phyloP scores from a whole-genome alignment of 345 rosid genomes.

The Laguncularia racemosa region DNA sequence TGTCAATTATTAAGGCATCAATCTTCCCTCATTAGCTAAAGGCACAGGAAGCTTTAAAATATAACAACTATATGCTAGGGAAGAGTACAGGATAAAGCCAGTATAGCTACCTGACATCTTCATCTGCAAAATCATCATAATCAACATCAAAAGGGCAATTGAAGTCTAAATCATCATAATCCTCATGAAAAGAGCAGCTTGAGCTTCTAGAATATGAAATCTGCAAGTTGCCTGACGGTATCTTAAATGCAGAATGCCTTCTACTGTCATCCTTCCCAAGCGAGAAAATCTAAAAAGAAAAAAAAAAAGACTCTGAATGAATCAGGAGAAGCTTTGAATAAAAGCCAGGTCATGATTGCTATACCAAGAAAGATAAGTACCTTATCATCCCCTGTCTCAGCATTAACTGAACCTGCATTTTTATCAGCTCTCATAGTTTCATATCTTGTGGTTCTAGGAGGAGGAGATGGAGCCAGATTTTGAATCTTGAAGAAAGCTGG shows the following conservation, averaged over 20 bases:
- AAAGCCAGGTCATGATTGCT: too few species aligned
- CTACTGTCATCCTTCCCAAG: constrained; percentile 47
- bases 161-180: constrained; percentile 69
- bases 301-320: not conserved
- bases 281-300: constrained; percentile 30
- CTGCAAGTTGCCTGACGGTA: constrained; percentile 37
- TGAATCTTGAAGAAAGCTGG: constrained; percentile 39
- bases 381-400: constrained; percentile 50
- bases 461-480: constrained; percentile 50
- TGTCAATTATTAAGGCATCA: too few species aligned
- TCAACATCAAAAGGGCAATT: constrained; percentile 82
- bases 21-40: not conserved
- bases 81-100: not conserved
- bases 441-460: constrained; percentile 36
- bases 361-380: constrained; percentile 21
- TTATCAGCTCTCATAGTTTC: constrained; percentile 32
- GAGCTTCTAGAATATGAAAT: constrained; percentile 67
- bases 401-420: constrained; percentile 28
- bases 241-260: constrained; percentile 41
- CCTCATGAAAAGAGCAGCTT: constrained; percentile 71
- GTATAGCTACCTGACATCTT: constrained; percentile 51
- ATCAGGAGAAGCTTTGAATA: constrained; percentile 1
- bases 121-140: constrained; percentile 51
- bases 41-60: constrained; percentile 3
- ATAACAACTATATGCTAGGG: not conserved